Evolutionary conservation across 2,329 filamentous ascomycete species (phyloP), one percentile per base, ranked within the genome.

Genomic region (Nemania abortiva): DNA sequence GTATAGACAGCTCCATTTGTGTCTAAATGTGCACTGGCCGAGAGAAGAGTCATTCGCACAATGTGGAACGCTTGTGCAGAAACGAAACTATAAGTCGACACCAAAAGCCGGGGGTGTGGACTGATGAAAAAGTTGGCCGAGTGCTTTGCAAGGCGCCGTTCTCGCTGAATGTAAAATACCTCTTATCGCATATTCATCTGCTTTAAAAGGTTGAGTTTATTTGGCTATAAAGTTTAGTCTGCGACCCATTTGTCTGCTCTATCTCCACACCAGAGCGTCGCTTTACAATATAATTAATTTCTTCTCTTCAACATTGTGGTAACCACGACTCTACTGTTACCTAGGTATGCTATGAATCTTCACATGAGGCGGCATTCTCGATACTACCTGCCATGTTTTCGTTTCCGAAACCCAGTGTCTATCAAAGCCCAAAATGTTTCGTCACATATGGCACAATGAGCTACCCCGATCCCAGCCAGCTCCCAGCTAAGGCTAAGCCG

Each of bases 401-500:
- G 0, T 80, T 85, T 20, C 74, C 81, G 13, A 74, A 79, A 2
- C 80, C 84, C 1, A 84, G 84, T 2, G 79, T 87, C 57, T 86
- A 88, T 71, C 86, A 87, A 74, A 77, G 82, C 47, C 83, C 88
- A 63, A 96, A 92, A 85, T 95, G 92, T 80, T 91, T 88, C 79
- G 90, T 93, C 72, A 92, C 91, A 0, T 88, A 92, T 75, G 89
- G 89, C 49, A 84, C 84, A 13, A 88, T 95, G 79, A 83, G 85
- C 34, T 91, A 93, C 81, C 83, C 95, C 53, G 89, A 97, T 78
- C 85, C 89, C 6, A 86, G 87, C 66, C 91, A 94, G 75, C 86
- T 88, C 34, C 91, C 94, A 1, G 84, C 83, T 6, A 95, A 92
- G 77, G 91, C 89, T 75, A 90, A 92, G 74, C 95, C 94, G 2